phyloP scores from a whole-genome alignment of 805 yeast genomes.

The Metschnikowia drakensbergensis region DNA sequence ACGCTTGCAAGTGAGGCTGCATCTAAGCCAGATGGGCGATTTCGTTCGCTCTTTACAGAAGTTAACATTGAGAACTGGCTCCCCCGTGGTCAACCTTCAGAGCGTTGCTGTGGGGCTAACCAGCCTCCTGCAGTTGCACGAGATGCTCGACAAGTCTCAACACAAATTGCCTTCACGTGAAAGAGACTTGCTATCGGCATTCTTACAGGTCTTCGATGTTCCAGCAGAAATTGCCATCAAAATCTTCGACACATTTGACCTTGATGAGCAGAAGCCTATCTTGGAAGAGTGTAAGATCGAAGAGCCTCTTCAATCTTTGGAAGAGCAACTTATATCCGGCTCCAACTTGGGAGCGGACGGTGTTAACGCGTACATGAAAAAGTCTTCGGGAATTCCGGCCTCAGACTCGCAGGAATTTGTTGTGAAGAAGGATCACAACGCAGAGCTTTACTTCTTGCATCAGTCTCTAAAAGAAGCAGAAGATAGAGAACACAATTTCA shows the following conservation, averaged over 20 bases:
- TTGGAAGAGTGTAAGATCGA: background rate
- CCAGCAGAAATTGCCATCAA: slow-evolving; percentile 40
- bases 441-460: slow-evolving; percentile 33
- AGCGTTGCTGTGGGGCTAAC: slow-evolving; percentile 31
- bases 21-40: slow-evolving; percentile 50
- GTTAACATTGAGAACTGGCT: slow-evolving; percentile 35
- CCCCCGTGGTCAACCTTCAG: slow-evolving; percentile 27
- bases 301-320: background rate
- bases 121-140: slow-evolving; percentile 17
- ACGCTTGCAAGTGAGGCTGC: slow-evolving; percentile 23
- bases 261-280: slow-evolving; percentile 1
- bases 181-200: slow-evolving; percentile 17
- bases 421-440: slow-evolving; percentile 34
- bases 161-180: slow-evolving; percentile 20
- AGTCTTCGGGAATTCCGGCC: background rate
- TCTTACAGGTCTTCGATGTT: slow-evolving; percentile 29
- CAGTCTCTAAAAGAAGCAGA: slow-evolving; percentile 24
- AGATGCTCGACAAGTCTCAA: slow-evolving; percentile 16
- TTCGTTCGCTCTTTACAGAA: slow-evolving; percentile 58
- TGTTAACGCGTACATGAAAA: background rate
- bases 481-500: slow-evolving; percentile 22
- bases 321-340: slow-evolving; percentile 1
- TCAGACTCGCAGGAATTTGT: slow-evolving; percentile 18
- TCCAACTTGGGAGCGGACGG: background rate
- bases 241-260: slow-evolving; percentile 26